A percentile compares a stretch with the other conserved stretches of the same genome.
phyloP scores from a whole-genome alignment of 371 early-diverging fungal species.

The Dichotomocladium elegans region DNA sequence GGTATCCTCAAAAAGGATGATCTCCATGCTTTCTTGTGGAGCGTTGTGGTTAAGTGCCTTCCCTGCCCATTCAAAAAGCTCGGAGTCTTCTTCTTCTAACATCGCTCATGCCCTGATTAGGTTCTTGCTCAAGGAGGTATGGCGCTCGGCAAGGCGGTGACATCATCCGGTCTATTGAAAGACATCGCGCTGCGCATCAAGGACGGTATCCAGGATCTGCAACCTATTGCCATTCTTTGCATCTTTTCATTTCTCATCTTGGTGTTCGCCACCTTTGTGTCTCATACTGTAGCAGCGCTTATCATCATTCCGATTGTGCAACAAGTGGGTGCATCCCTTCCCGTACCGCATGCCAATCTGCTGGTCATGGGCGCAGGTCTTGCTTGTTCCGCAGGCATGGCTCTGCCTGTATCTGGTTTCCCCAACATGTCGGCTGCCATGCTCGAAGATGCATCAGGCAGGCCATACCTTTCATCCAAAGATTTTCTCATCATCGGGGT shows the following conservation, averaged over 20 bases:
- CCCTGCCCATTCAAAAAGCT: conserved; percentile 29
- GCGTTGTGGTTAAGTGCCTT: conserved; percentile 81
- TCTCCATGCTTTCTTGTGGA: conserved; percentile 89
- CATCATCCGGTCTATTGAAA: conserved; percentile 45
- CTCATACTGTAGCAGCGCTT: conserved; percentile 90
- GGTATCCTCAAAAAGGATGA: conserved; percentile 92
- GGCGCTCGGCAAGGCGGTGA: conserved; percentile 64
- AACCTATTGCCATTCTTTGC: conserved; percentile 61
- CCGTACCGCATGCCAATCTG: conserved; percentile 78
- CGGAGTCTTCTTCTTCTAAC: too few species aligned
- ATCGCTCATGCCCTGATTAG: conserved; percentile 23
- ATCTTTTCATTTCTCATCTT: conserved; percentile 65
- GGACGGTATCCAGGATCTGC: conserved; percentile 54
- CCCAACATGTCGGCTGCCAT: conserved; percentile 94
- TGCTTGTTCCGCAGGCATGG: conserved; percentile 46
- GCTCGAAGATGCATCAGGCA: conserved; percentile 86
- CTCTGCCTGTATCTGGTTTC: conserved; percentile 85
- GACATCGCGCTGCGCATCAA: conserved; percentile 73
- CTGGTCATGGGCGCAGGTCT: conserved; percentile 78
- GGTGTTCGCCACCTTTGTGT: conserved; percentile 86
- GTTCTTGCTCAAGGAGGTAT: conserved; percentile 93
- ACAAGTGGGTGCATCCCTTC: conserved; percentile 64
- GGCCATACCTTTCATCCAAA: conserved; percentile 72
- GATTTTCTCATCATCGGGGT: conserved; percentile 88
- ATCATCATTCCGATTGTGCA: conserved; percentile 80